Evolutionary conservation across 805 yeast genomes (phyloP).

Genomic region (Grigorovia humatica): DNA sequence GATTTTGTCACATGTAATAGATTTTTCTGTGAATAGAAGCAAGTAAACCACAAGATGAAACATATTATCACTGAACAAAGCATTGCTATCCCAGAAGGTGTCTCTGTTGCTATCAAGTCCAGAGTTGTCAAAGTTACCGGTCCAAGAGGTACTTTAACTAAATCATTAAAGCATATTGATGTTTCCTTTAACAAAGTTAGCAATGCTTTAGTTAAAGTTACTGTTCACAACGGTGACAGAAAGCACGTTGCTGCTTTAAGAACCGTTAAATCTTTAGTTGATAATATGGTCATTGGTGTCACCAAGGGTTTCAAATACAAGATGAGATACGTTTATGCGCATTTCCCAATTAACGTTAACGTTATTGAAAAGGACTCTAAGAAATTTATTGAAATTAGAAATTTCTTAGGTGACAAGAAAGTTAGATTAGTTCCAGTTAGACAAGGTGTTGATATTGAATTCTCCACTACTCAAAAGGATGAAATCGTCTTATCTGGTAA

Average conservation of each 20-base stretch:
- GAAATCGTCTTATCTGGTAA: slow-evolving; percentile 80
- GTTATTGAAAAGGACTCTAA: slow-evolving; percentile 67
- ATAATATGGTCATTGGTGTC: slow-evolving; percentile 96
- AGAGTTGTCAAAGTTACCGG: slow-evolving; percentile 86
- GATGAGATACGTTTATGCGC: slow-evolving; percentile 99
- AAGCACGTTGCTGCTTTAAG: slow-evolving; percentile 99
- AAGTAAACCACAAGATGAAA: slow-evolving; percentile 42
- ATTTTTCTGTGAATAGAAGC: background rate
- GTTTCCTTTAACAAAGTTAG: slow-evolving; percentile 80
- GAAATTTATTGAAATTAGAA: slow-evolving; percentile 87
- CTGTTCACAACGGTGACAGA: slow-evolving; percentile 98
- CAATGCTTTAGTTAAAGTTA: slow-evolving; percentile 55
- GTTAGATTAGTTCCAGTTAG: slow-evolving; percentile 79
- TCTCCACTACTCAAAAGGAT: slow-evolving; percentile 82
- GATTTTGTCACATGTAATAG: background rate
- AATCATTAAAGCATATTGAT: slow-evolving; percentile 89
- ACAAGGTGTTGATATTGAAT: slow-evolving; percentile 82
- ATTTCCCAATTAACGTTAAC: slow-evolving; percentile 99
- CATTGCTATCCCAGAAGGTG: slow-evolving; percentile 86
- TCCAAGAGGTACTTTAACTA: slow-evolving; percentile 91
- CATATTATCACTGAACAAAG: slow-evolving; percentile 80
- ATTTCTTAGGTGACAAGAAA: slow-evolving; percentile 98
- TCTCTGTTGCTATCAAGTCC: slow-evolving; percentile 82
- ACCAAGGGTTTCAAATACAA: slow-evolving; percentile 98
- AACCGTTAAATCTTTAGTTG: slow-evolving; percentile 91